Percentiles rank a stretch among this genome's conserved stretches.
Evolutionary conservation across 345 rosid species (phyloP).

Genomic region (Boechera divaricarpa): DNA sequence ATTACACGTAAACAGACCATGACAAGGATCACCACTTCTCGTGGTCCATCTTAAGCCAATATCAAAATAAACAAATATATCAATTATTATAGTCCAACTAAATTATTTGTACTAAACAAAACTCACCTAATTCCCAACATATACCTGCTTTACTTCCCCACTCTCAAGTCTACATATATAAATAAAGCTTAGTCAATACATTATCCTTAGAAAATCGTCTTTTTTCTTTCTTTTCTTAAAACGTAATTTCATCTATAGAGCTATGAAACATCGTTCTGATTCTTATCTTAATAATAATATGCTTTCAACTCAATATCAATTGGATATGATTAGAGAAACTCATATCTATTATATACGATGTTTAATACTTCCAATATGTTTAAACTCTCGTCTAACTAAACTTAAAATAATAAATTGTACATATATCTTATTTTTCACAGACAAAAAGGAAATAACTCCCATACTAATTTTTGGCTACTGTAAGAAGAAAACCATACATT

Average conservation of each 20-base stretch:
- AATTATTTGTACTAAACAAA: not conserved
- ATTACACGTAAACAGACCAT: slow-evolving; percentile 20
- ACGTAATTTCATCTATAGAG: no score
- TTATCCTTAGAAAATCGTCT: not conserved
- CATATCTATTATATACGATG: not conserved
- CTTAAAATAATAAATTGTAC: not conserved
- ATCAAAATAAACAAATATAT: not conserved
- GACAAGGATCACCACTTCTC: slow-evolving; percentile 28
- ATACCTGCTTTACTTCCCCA: slow-evolving; percentile 32
- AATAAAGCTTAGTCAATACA: not conserved
- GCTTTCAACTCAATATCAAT: not conserved
- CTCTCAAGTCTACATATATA: not conserved
- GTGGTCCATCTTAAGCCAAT: slow-evolving; percentile 20
- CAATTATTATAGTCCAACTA: not conserved
- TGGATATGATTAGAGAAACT: not conserved
- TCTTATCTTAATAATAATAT: no score
- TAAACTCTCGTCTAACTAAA: no score
- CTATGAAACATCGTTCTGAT: not conserved
- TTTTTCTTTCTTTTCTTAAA: no score
- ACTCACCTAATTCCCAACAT: slow-evolving; percentile 37
- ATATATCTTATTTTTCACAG: not conserved
- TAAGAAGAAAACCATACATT: not conserved
- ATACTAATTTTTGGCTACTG: not conserved
- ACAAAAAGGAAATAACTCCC: not conserved
- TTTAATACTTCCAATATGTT: not conserved